Evolutionary conservation across 768 basidiomycete genomes (phyloP).

Genomic region (Psilocybe cyanescens): DNA sequence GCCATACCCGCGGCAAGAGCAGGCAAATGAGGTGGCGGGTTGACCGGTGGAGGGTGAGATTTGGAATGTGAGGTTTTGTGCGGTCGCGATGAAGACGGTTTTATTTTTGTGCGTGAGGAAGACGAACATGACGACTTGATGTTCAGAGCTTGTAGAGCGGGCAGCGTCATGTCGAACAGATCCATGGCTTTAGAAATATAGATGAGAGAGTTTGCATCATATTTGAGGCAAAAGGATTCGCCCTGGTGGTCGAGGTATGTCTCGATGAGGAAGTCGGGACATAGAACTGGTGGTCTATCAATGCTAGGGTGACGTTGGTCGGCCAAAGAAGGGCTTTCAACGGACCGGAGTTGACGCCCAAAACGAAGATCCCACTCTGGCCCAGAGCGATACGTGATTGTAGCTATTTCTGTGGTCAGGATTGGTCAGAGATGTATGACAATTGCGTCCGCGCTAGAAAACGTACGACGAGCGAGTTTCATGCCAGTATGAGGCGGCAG

Average conservation of each 20-base stretch:
- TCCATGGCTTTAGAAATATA: conserved; percentile 99
- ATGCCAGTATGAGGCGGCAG: conserved; percentile 98
- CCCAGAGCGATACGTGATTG: conserved; percentile 97
- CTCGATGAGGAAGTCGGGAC: conserved; percentile 98
- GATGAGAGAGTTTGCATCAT: conserved; percentile 98
- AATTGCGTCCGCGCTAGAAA: neutral
- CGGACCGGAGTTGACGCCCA: conserved; percentile 68
- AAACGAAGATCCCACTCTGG: conserved; percentile 99
- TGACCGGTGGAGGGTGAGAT: conserved; percentile 72
- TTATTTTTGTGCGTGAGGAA: conserved; percentile 13
- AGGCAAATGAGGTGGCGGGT: conserved; percentile 74
- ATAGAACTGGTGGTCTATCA: conserved; percentile 71
- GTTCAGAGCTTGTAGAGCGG: conserved; percentile 72
- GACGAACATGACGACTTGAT: conserved; percentile 40
- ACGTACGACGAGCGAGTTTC: conserved; percentile 93
- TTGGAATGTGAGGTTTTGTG: conserved; percentile 60
- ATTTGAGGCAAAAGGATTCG: conserved; percentile 97
- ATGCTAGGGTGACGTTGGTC: conserved; percentile 23
- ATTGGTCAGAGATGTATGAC: conserved; percentile 1
- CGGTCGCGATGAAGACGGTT: conserved; percentile 9
- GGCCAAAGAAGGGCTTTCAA: conserved; percentile 33
- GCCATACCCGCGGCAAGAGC: conserved; percentile 79
- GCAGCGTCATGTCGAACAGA: conserved; percentile 90
- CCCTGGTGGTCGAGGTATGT: conserved; percentile 98
- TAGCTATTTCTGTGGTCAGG: conserved; percentile 82